Evolutionary conservation across 176 grass and related monocot species (phyloP).

Genomic region (Echinochloa phyllopogon): DNA sequence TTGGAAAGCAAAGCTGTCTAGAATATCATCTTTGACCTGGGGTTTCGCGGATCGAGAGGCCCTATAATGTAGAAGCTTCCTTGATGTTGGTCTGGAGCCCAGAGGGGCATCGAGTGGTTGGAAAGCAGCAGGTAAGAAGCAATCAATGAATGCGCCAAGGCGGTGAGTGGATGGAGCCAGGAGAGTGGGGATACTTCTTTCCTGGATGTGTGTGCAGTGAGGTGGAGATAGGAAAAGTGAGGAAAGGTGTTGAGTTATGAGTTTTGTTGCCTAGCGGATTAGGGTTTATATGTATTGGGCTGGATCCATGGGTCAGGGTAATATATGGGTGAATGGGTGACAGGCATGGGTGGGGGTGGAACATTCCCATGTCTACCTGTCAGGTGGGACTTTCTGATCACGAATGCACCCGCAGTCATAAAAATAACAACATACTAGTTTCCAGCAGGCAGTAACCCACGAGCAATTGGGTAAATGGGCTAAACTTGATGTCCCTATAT

Average conservation of each 20-base stretch:
- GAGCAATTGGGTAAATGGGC: neutral
- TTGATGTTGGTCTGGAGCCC: neutral
- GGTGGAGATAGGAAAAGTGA: neutral
- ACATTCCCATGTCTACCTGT: neutral
- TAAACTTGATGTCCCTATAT: neutral
- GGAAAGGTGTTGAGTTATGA: neutral
- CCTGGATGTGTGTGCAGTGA: conserved; percentile 1
- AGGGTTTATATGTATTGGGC: neutral
- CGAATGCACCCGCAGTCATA: neutral
- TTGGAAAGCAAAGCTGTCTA: neutral
- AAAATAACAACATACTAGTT: neutral
- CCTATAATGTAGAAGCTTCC: neutral
- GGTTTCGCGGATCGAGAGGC: neutral
- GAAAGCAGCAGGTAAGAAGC: conserved; percentile 7
- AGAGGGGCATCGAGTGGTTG: neutral
- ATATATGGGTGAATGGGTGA: neutral
- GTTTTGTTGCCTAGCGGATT: neutral
- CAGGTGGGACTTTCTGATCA: neutral
- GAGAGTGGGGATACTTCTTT: neutral
- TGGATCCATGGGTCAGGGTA: neutral
- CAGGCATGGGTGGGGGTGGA: too few relatives aligned
- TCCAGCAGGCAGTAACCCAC: neutral
- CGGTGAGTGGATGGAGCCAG: neutral
- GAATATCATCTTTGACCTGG: neutral
- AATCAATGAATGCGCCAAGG: neutral